Conservation (phyloP, 169 alveolate genomes). For the Plasmodium inui region DNA sequence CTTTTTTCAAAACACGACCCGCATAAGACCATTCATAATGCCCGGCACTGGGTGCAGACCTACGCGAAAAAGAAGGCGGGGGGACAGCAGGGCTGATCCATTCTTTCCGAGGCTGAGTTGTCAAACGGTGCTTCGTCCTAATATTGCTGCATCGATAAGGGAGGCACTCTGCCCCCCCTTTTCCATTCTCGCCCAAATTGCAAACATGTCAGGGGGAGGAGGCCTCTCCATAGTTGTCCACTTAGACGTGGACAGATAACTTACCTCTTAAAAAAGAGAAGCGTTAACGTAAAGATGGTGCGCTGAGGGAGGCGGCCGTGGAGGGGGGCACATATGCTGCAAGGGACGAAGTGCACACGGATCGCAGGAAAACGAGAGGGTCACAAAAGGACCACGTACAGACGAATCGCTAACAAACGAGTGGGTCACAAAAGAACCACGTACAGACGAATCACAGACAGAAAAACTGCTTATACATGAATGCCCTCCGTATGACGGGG, state of each 20-base stretch:
- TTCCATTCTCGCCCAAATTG: background rate
- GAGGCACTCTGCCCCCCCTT: background rate
- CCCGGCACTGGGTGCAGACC: constrained; percentile 77
- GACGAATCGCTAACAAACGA: no score
- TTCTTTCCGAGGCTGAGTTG: background rate
- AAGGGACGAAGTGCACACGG: background rate
- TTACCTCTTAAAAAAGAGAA: background rate
- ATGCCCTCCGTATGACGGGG: background rate
- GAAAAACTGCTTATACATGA: no score
- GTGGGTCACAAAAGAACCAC: background rate
- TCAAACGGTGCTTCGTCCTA: no score
- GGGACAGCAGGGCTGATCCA: background rate
- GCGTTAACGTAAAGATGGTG: background rate
- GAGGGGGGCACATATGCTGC: background rate
- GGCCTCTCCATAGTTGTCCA: background rate
- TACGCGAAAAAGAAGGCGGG: constrained; percentile 58
- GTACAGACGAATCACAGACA: no score
- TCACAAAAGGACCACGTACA: background rate
- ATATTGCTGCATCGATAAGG: no score
- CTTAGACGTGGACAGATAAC: background rate
- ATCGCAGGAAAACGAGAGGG: no score
- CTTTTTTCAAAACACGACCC: constrained; percentile 80
- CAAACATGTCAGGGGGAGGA: background rate
- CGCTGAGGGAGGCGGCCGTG: no score
- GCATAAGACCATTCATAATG: constrained; percentile 78